Evolutionary conservation across 139 green algal genomes (phyloP).

Genomic region (Zygnema circumcarinatum): DNA sequence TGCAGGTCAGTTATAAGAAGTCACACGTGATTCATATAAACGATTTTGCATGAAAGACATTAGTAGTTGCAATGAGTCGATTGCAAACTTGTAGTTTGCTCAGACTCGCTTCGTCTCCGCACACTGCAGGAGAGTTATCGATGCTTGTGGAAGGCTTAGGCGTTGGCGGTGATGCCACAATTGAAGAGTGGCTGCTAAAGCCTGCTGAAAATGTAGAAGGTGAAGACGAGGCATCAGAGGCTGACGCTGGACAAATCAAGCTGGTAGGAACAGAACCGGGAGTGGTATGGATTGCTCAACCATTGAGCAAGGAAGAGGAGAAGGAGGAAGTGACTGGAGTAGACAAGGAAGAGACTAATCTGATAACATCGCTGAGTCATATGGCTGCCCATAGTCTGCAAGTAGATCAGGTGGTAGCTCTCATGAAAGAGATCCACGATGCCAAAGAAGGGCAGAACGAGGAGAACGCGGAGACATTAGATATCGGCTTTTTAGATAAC

Average conservation of each 20-base stretch:
- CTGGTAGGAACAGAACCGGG: constrained; percentile 2
- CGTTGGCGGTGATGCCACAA: constrained; percentile 11
- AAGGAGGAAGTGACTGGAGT: constrained; percentile 2
- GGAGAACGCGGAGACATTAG: not conserved
- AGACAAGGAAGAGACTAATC: constrained; percentile 9
- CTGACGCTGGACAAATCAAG: constrained; percentile 6
- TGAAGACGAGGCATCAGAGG: not conserved
- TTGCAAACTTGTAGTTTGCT: too few relatives aligned
- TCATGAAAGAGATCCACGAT: constrained; percentile 24
- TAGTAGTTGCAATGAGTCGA: not conserved
- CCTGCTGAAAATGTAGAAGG: constrained; percentile 13
- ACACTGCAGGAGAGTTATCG: constrained; percentile 50
- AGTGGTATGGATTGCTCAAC: constrained; percentile 2
- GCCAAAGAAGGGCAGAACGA: constrained; percentile 2
- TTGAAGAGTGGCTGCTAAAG: constrained; percentile 50
- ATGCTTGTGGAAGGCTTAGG: constrained; percentile 36
- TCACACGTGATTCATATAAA: not conserved
- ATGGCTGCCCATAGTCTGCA: not conserved
- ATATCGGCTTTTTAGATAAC: not conserved
- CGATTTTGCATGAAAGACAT: not conserved
- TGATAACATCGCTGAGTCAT: not conserved
- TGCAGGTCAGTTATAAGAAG: constrained; percentile 44
- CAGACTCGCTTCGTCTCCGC: too few relatives aligned
- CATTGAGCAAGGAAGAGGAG: not conserved
- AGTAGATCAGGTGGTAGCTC: not conserved